Base-by-base conservation (phyloP, 1,284 basidiomycete species). In the Rugosomyces carneus region DNA sequence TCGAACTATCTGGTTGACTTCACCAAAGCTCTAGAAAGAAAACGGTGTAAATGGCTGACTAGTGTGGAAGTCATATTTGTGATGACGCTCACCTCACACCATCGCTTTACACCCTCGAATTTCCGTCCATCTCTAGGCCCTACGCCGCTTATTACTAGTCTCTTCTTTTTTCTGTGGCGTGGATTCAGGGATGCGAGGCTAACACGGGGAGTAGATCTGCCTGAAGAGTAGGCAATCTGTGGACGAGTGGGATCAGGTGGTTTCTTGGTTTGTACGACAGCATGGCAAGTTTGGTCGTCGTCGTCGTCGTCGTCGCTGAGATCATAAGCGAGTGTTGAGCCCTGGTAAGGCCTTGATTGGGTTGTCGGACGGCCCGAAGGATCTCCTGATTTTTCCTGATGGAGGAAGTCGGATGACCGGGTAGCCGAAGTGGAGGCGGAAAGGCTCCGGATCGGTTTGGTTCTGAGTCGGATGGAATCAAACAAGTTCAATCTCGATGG, bases 61-160 rank as follows among this genome's bases (percentile, higher is more conserved):
- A n/a, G n/a, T n/a, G n/a, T n/a, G n/a, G n/a, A n/a, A n/a, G n/a
- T n/a, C n/a, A n/a, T n/a, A n/a, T n/a, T n/a, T 78, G n/a, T n/a
- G n/a, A n/a, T n/a, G n/a, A n/a, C n/a, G 43, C 53, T 27, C 58
- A 85, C 83, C 70, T 85, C 81, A 54, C 85, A 88, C 84, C 84
- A 88, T 50, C 67, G 71, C 55, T 76, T 78, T 5, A 76, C 67
- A 10, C 72, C 77, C 36, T 80, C 76, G 50, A 80, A 71, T 52
- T 73, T 75, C 26, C 65, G 63, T 8, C 62, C 56, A 51, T 81
- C 80, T 16, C 69, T 68, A 5, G 64, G 58, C 2, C 68, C 67
- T 29, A 81, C 69, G 21, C 80, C 80, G 51, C 72, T 76, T 42
- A 81, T 63, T 26, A 81, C 69, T 10, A 81, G 66, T 51, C 69